Percentiles rank a stretch among this genome's conserved stretches.
phyloP scores from a whole-genome alignment of 805 yeast species.

The Yarrowia phangngaensis region DNA sequence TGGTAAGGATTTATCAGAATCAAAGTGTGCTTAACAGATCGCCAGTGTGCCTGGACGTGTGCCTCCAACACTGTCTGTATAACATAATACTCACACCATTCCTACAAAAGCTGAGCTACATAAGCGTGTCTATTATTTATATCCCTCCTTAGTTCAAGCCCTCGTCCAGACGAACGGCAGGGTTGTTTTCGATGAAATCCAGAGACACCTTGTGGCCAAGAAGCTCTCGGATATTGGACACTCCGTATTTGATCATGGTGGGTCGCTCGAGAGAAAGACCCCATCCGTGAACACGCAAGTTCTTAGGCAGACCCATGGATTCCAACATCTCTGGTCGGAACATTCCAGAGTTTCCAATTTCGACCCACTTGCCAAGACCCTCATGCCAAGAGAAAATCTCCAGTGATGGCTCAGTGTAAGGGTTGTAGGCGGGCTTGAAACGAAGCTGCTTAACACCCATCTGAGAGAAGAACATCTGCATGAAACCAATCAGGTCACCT shows the following conservation, averaged over 20 bases:
- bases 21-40: too few relatives aligned
- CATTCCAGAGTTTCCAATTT: slow-evolving; percentile 99
- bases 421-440: slow-evolving; percentile 98
- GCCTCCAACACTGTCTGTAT: too few relatives aligned
- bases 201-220: slow-evolving; percentile 95
- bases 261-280: slow-evolving; percentile 97
- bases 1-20: too few relatives aligned
- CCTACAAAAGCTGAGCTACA: neutral
- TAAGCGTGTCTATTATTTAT: neutral
- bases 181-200: slow-evolving; percentile 91
- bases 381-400: slow-evolving; percentile 97
- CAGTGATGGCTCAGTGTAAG: slow-evolving; percentile 97
- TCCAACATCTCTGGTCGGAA: slow-evolving; percentile 99
- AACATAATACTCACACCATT: too few relatives aligned
- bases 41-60: too few relatives aligned
- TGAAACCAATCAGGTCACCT: slow-evolving; percentile 95
- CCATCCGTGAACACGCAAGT: slow-evolving; percentile 93
- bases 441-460: slow-evolving; percentile 96
- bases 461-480: slow-evolving; percentile 93
- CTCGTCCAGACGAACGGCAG: slow-evolving; percentile 96
- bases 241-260: slow-evolving; percentile 97
- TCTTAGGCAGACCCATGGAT: slow-evolving; percentile 95
- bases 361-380: slow-evolving; percentile 95
- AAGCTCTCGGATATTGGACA: slow-evolving; percentile 91
- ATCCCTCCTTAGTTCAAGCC: slow-evolving; percentile 38